Base-by-base conservation (phyloP, 331 rosid genomes). In the Arachis monticola region DNA sequence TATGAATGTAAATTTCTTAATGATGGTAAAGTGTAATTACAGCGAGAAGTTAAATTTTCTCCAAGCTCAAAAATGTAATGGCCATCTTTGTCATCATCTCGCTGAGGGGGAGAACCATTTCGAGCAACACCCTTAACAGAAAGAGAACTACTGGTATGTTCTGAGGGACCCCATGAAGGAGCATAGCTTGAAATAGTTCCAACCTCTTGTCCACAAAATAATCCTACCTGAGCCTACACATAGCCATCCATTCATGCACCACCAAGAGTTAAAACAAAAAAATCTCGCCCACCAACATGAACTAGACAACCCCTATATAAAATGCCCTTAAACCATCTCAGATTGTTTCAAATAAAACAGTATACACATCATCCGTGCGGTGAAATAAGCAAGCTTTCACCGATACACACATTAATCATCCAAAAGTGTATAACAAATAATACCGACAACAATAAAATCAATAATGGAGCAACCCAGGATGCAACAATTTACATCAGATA, bases 201-300 rank as follows among this genome's bases (percentile, higher is more conserved):
- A 90, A 92, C 72, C 79, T 95, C 97, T 95, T 87, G 97, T 83
- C 88, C 97, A 88, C 79, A 95, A 87, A 89, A 92, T 82, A 95
- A 88, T 90, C 93, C 97, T 90, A 95, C 97, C 97, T 95, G 99
- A 84, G 92, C 99, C 97, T 92, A 95, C 97, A 95, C 92, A 95
- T 87, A 92, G 80, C 90, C 92, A 92, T 87, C 87, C 92, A 90
- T 90, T 85, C 88, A 91, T 85, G 85, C 59, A 87, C 96, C 77
- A 80, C 88, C 76, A 84, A 74, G 67, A 69, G 69, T 77, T 81
- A 82, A 84, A 76, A 80, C 82, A 45, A 40, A 64, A 60, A 74
- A 63, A 58, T 80, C 67, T 57, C 67, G 57, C 87, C 77, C 80
- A 69, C 61, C 27, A 56, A 72, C 53, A 72, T 64, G 52, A 80